phyloP scores from a whole-genome alignment of 1,139 yeast species.

The Waltiozyma sp. region DNA sequence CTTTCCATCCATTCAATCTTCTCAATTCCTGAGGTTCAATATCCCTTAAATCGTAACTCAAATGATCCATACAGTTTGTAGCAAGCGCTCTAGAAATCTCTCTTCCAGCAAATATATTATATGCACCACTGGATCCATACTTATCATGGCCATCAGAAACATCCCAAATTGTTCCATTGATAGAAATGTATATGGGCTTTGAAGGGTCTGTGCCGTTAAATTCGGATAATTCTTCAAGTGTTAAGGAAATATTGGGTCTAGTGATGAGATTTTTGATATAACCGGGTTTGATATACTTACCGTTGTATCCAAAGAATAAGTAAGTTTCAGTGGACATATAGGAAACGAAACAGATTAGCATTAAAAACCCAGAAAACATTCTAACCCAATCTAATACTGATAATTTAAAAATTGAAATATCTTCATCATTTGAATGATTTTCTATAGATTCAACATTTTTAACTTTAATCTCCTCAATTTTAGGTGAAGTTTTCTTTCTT shows the following conservation, averaged over 20 bases:
- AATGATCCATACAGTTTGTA: constrained; percentile 66
- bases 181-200: constrained; percentile 52
- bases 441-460: no score
- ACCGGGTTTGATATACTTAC: neutral
- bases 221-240: constrained; percentile 35
- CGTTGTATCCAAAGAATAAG: neutral
- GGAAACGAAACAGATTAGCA: neutral
- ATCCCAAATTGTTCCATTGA: constrained; percentile 62
- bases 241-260: constrained; percentile 19
- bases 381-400: neutral
- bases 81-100: constrained; percentile 70
- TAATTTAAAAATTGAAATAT: no score
- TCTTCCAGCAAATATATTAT: constrained; percentile 49
- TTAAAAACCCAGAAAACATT: neutral
- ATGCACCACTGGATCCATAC: constrained; percentile 61
- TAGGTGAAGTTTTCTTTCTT: neutral
- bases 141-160: constrained; percentile 43
- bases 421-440: no score
- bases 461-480: neutral
- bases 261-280: neutral
- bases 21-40: constrained; percentile 27
- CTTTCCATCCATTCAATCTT: constrained; percentile 17
- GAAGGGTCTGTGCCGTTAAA: constrained; percentile 42
- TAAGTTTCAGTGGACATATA: neutral
- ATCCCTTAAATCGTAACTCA: constrained; percentile 63